Conservation (phyloP, 2,329 filamentous ascomycete genomes). For the Epichloe gansuensis region DNA sequence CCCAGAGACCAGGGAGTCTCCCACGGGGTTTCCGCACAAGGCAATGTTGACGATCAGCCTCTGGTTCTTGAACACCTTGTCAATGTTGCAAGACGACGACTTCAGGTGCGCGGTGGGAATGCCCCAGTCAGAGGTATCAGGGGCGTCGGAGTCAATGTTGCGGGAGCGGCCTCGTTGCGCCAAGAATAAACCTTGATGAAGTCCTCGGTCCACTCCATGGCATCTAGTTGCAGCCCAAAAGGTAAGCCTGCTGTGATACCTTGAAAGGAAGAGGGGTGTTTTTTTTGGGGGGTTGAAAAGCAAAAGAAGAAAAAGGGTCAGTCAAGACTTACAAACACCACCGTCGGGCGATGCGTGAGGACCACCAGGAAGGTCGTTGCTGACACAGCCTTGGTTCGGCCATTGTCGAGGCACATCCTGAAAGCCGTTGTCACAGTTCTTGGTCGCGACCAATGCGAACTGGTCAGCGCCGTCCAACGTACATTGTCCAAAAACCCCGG, state of each 20-base stretch:
- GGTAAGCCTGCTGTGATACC: not conserved
- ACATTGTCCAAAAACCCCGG: conserved; percentile 22
- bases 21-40: conserved; percentile 59
- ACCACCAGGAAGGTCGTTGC: conserved; percentile 24
- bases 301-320: conserved; percentile 18
- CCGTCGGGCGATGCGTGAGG: conserved; percentile 26
- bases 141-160: conserved; percentile 29
- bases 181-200: conserved; percentile 31
- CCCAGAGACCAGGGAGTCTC: conserved; percentile 14
- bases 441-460: conserved; percentile 19
- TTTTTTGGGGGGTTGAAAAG: not conserved
- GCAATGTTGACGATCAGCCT: conserved; percentile 63
- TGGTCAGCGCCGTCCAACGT: conserved; percentile 18
- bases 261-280: no score
- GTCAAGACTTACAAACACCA: conserved; percentile 28
- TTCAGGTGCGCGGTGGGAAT: conserved; percentile 50
- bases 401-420: conserved; percentile 19
- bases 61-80: conserved; percentile 50
- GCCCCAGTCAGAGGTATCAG: conserved; percentile 54
- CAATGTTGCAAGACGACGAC: conserved; percentile 47
- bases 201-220: conserved; percentile 29
- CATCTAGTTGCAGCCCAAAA: conserved; percentile 15
- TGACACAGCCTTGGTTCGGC: conserved; percentile 28
- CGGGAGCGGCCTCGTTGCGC: conserved; percentile 16
- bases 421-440: conserved; percentile 30